These are phyloP conservation scores for Vitis vinifera DNA, from an alignment of 164 flowering plant genomes.

Conservation along the genomic window ASM3070453v1 NC_081822.1:11017001-11017500, in stretches of 20 bases:
- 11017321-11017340: constrained; percentile 47
- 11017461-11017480: background rate
- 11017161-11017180: no score
- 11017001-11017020: no score
- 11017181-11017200: no score
- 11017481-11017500: background rate
- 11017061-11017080: no score
- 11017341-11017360: constrained; percentile 49
- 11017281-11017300: constrained; percentile 56
- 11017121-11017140: no score
- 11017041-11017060: no score
- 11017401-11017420: constrained; percentile 19
- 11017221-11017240: no score
- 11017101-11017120: no score
- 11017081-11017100: no score
- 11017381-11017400: constrained; percentile 44
- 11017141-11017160: no score
- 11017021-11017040: no score
- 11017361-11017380: constrained; percentile 32
- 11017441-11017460: constrained; percentile 1
- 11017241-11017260: background rate
- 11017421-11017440: constrained; percentile 18
- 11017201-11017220: no score
- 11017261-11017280: constrained; percentile 26
- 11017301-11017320: constrained; percentile 32